Evolutionary conservation across 2,329 filamentous ascomycete genomes (phyloP).

Genomic region (Botrytis byssoidea): DNA sequence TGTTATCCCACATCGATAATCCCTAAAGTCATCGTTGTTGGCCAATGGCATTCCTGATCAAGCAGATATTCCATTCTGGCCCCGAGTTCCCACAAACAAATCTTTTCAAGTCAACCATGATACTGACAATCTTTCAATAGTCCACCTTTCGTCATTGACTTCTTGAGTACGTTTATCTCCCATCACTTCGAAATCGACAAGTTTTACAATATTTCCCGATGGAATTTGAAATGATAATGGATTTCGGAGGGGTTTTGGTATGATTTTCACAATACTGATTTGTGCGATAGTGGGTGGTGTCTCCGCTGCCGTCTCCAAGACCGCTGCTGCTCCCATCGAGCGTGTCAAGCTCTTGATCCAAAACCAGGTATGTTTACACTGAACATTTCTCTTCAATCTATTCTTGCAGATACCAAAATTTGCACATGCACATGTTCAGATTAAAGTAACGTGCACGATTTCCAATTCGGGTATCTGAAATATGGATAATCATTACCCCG

Average conservation of each 20-base stretch:
- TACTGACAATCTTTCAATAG: constrained; percentile 44
- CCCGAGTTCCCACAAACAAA: constrained; percentile 20
- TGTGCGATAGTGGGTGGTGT: constrained; percentile 89
- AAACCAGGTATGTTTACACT: constrained; percentile 80
- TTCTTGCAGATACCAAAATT: constrained; percentile 26
- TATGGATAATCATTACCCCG: constrained; percentile 8
- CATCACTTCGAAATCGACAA: constrained; percentile 19
- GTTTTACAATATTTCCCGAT: constrained; percentile 24
- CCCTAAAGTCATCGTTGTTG: constrained; percentile 26
- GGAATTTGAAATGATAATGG: constrained; percentile 20
- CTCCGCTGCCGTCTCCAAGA: constrained; percentile 99
- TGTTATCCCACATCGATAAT: constrained; percentile 7
- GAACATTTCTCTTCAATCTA: constrained; percentile 8
- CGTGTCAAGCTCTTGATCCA: constrained; percentile 99
- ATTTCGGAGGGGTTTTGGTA: constrained; percentile 10
- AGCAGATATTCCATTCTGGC: constrained; percentile 23
- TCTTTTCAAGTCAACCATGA: constrained; percentile 20
- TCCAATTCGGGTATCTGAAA: not conserved
- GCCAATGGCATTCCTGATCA: constrained; percentile 28
- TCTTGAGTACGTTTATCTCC: constrained; percentile 79
- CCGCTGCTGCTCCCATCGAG: constrained; percentile 98
- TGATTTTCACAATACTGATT: constrained; percentile 28
- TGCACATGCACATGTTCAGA: constrained; percentile 20
- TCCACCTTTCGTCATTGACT: constrained; percentile 90
- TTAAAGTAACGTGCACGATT: constrained; percentile 5